Base-by-base conservation (phyloP, 1,284 basidiomycete genomes). In the Ceratobasidium sp. region DNA sequence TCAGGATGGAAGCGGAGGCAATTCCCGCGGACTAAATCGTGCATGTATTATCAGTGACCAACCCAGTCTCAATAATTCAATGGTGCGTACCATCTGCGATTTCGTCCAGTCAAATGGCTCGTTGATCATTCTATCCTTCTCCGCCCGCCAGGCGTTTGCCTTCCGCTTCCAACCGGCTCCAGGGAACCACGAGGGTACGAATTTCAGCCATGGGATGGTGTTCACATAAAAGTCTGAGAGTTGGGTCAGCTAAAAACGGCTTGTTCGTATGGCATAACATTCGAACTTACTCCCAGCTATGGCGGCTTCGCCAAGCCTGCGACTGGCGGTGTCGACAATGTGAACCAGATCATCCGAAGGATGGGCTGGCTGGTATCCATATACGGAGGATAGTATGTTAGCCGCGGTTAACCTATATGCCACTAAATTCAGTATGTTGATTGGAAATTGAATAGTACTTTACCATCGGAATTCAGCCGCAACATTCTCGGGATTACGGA, bases 131-230 rank as follows among this genome's bases (percentile, higher is more conserved):
- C 27, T 30, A 30, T 30, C 27, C 27, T 30, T 30, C 27, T 30
- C 27, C 27, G 27, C 27, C 27, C 27, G 27, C 27, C 27, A 30
- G 27, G 27, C 27, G 23, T 52, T 59, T 16, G 64, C 71, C 35
- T 54, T 59, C 4, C 64, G 78, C 30, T 62, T 57, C 71, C 65
- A 76, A 23, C n/a, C 30, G 3, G 71, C 50, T 16, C 78, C 65
- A 10, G 78, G 78, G 33, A 73, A 23, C 78, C 78, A 78, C 16
- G 62, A 50, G 1, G 73, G 78, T 20, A 78, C 38, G 41, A 76
- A 54, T 7, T 64, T 33, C 3, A 78, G 30, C 60, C 71, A 65
- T 14, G 50, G 59, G 4, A 65, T 27, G 14, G 27, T 30, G 27
- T 30, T 30, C 27, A 30, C 27, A 30, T 30, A 30, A 30, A 30